Evolutionary conservation across 2,329 filamentous ascomycete genomes (phyloP), one percentile per base, ranked within the genome.

Genomic region (Fusarium haematococcum): DNA sequence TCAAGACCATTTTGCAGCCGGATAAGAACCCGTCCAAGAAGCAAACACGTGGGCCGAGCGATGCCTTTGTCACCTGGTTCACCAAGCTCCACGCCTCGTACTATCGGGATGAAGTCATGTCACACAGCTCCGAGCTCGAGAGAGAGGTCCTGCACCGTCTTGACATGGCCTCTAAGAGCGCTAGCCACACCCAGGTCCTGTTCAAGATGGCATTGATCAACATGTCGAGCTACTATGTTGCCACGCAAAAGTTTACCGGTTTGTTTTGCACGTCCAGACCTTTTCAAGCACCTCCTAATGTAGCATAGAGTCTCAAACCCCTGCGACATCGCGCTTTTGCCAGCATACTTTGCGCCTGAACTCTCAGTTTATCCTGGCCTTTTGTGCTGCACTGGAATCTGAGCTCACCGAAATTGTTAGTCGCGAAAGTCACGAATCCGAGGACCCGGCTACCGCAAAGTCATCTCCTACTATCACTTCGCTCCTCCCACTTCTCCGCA

Each of bases 191-290:
- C 52, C 87, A 88, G 14, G 88, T 90, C 14, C 82, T 98, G 32
- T 89, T 94, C 71, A 97, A 95, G 80, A 93, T 98, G 82, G 90
- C 94, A 7, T 85, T 98, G 52, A 91, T 96, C 75, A 98, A 97
- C 78, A 93, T 98, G 71, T 91, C 94, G 7, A 94, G 95, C 8
- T 94, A 97, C 81, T 90, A 92, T 74, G 88, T 94, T 79, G 92
- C 94, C 9, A 78, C 79, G 14, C 63, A 74, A 32, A 79, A 80
- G 39, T 81, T 79, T 60, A 76, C 77, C 23, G 80, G 84, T 84
- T 70, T 69, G 85, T 82, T 33, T 14, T 37, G 6, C 5, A 27
- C 25, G 11, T 5, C 20, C n/a, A 25, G 9, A 10, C 25, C n/a
- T 18, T 61, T 58, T 6, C 16, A 35, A 20, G 33, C 33, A 25